Evolutionary conservation across 139 green algal species (phyloP), one percentile per base, ranked within the genome.

Genomic region (Helicosporidium sp.): DNA sequence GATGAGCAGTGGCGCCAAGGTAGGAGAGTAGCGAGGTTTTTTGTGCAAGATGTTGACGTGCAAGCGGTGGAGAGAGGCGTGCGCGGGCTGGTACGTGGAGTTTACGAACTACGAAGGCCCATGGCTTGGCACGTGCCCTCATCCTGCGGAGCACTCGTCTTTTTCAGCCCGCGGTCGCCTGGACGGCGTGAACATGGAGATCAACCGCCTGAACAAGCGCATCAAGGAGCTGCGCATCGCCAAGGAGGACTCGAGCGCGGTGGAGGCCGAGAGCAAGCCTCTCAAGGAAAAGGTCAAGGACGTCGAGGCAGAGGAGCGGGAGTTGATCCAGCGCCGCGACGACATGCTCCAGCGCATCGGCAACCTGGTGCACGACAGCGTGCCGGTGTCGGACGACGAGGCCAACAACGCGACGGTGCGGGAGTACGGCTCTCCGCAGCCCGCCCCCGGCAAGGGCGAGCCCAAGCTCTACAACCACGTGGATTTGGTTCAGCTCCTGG

Each of bases 301-400:
- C 22, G 64, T 65, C 17, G 73, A 82, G 47, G 72, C 76, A 25
- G 50, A 60, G 35, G 78, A 82, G 52, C 79, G 87, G 48, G 66
- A 71, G 52, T 51, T 73, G 16, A 74, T 67, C 12, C 58, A 52
- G 7, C 60, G 58, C 18, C 63, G 79, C 2, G 85, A 96, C 51
- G 50, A 48, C 34, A 70, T 72, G 12, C 31, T 96, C 27, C 31
- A 65, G 6, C 40, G 58, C n/a, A 93, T 99, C 39, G 90, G 90
- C 41, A 99, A 99, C 73, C 48, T 96, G 20, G 89, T 99, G 59
- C 89, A 94, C 56, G 80, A 94, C 64, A 76, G 51, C 33, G 89
- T 97, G 41, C 85, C 87, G 12, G 53, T 96, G 27, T 67, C 53
- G 46, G 54, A 95, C 43, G 75, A 99, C 57, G 90, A 99, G 75